Conservation (phyloP, 2,329 filamentous ascomycete species). For the Atkinsonella texensis region DNA sequence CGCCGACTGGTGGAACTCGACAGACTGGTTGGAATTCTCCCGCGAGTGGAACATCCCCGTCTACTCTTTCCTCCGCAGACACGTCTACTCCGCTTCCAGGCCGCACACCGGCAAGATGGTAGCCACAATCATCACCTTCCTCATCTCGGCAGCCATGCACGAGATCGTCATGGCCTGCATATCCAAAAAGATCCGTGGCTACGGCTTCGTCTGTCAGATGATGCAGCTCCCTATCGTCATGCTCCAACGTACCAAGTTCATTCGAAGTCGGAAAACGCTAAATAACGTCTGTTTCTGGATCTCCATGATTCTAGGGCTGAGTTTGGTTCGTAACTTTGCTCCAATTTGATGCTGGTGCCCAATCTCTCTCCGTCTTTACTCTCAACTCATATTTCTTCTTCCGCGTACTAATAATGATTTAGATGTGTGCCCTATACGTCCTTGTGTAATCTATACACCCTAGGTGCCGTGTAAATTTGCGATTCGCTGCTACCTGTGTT, state of each 20-base stretch:
- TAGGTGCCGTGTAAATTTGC: background rate
- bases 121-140: constrained; percentile 82
- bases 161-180: constrained; percentile 98
- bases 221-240: constrained; percentile 91
- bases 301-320: constrained; percentile 78
- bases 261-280: constrained; percentile 61
- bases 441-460: constrained; percentile 23
- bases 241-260: constrained; percentile 68
- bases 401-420: background rate
- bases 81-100: constrained; percentile 80
- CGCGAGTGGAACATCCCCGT: constrained; percentile 97
- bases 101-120: constrained; percentile 62
- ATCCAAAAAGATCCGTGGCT: constrained; percentile 89
- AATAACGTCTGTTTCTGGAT: constrained; percentile 90
- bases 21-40: constrained; percentile 90
- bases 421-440: constrained; percentile 45
- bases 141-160: constrained; percentile 80
- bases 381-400: background rate
- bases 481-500: too few species aligned
- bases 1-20: constrained; percentile 62
- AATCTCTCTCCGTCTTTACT: background rate
- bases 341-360: too few species aligned
- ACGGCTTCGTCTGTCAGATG: constrained; percentile 94
- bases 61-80: constrained; percentile 85
- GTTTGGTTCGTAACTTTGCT: constrained; percentile 46